Conservation (phyloP, 2,329 filamentous ascomycete species). For the Epichloe scottii region DNA sequence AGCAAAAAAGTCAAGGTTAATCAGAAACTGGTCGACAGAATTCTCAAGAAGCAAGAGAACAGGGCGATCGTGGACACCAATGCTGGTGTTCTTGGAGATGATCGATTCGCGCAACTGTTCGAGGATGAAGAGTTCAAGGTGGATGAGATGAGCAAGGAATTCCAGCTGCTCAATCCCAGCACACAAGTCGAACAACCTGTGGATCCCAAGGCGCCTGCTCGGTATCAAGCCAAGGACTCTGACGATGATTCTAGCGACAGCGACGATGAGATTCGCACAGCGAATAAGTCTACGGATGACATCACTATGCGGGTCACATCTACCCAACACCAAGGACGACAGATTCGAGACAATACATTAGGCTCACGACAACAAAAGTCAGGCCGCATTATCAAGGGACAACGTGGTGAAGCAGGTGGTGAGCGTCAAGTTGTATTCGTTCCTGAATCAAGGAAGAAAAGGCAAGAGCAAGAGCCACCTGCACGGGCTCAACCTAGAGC, state of each 20-base stretch:
- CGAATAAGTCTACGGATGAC: constrained; percentile 21
- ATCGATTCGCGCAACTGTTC: constrained; percentile 80
- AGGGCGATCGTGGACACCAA: constrained; percentile 43
- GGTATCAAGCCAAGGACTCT: constrained; percentile 27
- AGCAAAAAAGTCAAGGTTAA: constrained; percentile 98
- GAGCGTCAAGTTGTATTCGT: constrained; percentile 63
- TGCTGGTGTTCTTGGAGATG: constrained; percentile 63
- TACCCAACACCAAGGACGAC: constrained; percentile 47
- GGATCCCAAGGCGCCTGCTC: constrained; percentile 22
- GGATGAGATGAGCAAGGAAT: constrained; percentile 81
- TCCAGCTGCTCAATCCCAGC: constrained; percentile 79
- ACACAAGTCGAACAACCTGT: constrained; percentile 37
- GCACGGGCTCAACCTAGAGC: constrained; percentile 21
- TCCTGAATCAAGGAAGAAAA: constrained; percentile 43
- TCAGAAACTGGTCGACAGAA: constrained; percentile 63
- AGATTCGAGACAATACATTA: constrained; percentile 41
- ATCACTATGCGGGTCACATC: constrained; percentile 58
- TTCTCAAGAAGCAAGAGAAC: constrained; percentile 51
- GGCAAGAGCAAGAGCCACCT: constrained; percentile 23
- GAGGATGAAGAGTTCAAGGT: constrained; percentile 88
- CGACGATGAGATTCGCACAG: constrained; percentile 16
- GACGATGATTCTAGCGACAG: constrained; percentile 33
- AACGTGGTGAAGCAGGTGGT: constrained; percentile 39
- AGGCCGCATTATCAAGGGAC: constrained; percentile 31
- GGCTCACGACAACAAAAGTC: constrained; percentile 42